A percentile compares a stretch with the other conserved stretches of the same genome.
Conservation (phyloP, 345 rosid genomes). For the Lumnitzera racemosa region DNA sequence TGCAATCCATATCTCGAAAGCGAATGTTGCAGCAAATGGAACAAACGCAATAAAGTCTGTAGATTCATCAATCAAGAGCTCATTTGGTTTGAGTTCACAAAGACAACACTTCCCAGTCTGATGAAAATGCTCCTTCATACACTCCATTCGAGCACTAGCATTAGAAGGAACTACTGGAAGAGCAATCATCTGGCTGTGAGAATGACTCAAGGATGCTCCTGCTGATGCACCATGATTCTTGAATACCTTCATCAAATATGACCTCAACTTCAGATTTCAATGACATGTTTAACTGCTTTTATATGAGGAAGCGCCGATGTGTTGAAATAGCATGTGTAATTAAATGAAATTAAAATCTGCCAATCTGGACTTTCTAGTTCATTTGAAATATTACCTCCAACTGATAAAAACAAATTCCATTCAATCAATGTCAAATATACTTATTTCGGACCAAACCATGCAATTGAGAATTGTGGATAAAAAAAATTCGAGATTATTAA, state of each 20-base stretch:
- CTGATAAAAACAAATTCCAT: too few species aligned
- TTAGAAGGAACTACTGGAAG: slow-evolving; percentile 70
- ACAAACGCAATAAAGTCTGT: slow-evolving; percentile 50
- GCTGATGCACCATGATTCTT: slow-evolving; percentile 95
- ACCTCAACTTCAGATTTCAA: slow-evolving; percentile 6
- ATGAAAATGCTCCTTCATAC: slow-evolving; percentile 50
- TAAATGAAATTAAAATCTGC: too few species aligned
- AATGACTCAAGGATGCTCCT: slow-evolving; percentile 89
- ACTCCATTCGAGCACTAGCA: slow-evolving; percentile 42
- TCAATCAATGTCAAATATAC: too few species aligned
- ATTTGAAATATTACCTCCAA: too few species aligned
- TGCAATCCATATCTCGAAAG: slow-evolving; percentile 87
- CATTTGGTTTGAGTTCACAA: slow-evolving; percentile 44
- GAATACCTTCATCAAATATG: slow-evolving; percentile 48
- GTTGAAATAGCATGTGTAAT: too few species aligned
- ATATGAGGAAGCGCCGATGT: too few species aligned
- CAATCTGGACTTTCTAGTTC: too few species aligned
- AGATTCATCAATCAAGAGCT: slow-evolving; percentile 54
- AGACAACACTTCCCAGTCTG: slow-evolving; percentile 60
- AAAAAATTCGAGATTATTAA: too few species aligned
- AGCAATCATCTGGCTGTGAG: slow-evolving; percentile 83
- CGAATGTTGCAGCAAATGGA: slow-evolving; percentile 59
- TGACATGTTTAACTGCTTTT: too few species aligned
- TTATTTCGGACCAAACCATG: too few species aligned
- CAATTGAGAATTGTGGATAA: too few species aligned